These are phyloP conservation scores for Arxiozyma bovina DNA, from an alignment of 1,139 yeast genomes.

Conservation along the genomic window DNA sequence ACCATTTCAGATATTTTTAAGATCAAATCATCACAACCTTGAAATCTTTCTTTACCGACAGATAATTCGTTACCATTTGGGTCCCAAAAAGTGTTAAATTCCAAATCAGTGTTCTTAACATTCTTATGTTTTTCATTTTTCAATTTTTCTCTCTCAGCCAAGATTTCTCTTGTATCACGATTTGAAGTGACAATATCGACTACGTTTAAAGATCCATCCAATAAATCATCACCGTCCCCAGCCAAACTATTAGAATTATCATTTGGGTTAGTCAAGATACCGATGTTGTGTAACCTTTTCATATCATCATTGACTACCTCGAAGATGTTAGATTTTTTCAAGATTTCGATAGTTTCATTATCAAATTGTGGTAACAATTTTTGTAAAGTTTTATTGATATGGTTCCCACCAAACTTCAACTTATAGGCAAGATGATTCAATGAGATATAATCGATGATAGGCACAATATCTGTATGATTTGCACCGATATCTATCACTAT, in stretches of 20 bases:
- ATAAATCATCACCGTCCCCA: constrained; percentile 37
- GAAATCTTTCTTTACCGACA: constrained; percentile 83
- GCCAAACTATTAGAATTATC: constrained; percentile 24
- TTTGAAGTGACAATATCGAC: constrained; percentile 83
- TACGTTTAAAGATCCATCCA: constrained; percentile 74
- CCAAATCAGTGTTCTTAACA: constrained; percentile 47
- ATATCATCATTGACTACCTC: constrained; percentile 65
- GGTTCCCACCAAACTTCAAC: constrained; percentile 52
- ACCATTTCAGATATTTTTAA: constrained; percentile 46
- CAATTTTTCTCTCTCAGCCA: constrained; percentile 47
- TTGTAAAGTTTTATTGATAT: constrained; percentile 47
- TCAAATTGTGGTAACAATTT: constrained; percentile 51
- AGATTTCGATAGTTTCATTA: constrained; percentile 54
- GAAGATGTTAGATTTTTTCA: constrained; percentile 66
- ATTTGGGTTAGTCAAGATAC: constrained; percentile 20
- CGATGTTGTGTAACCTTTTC: constrained; percentile 39
- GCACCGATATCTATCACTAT: constrained; percentile 76
- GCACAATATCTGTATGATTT: constrained; percentile 65
- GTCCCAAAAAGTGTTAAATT: constrained; percentile 59
- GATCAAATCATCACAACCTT: constrained; percentile 59
- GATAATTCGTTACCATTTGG: constrained; percentile 43
- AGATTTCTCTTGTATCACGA: constrained; percentile 50
- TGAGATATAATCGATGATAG: constrained; percentile 63
- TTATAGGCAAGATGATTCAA: constrained; percentile 47
- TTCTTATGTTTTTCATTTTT: constrained; percentile 33